Evolutionary conservation across 805 yeast species (phyloP).

Genomic region (Yarrowia deformans): DNA sequence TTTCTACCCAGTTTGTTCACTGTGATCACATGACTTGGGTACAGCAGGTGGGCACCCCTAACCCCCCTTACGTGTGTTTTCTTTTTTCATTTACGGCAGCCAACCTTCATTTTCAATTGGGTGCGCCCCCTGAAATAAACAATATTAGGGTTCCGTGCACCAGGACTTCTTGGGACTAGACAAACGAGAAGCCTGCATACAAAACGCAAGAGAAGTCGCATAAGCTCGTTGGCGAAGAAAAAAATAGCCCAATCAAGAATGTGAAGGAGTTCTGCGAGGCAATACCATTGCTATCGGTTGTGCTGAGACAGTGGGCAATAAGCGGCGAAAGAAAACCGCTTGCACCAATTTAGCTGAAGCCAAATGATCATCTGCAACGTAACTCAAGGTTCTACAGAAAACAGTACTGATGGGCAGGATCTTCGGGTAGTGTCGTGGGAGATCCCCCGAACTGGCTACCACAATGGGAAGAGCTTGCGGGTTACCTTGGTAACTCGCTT

Average conservation of each 20-base stretch:
- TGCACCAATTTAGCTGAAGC: no score
- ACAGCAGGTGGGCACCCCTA: background rate
- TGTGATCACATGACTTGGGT: slow-evolving; percentile 4
- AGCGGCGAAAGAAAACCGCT: no score
- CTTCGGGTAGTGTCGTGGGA: slow-evolving; percentile 9
- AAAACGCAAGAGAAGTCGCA: background rate
- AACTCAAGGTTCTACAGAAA: background rate
- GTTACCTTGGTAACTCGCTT: background rate
- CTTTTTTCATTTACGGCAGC: background rate
- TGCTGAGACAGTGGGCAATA: no score
- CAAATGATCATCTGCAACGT: background rate
- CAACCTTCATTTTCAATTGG: no score
- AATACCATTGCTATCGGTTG: background rate
- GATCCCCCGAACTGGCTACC: slow-evolving; percentile 4
- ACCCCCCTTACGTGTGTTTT: background rate
- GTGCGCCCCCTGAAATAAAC: background rate
- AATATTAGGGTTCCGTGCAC: slow-evolving; percentile 17
- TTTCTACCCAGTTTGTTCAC: no score
- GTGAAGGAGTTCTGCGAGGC: background rate
- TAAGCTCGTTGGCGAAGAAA: background rate
- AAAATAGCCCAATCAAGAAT: background rate
- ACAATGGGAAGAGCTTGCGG: background rate
- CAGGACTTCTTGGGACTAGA: slow-evolving; percentile 9
- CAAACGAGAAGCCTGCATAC: slow-evolving; percentile 9
- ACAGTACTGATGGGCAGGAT: background rate